Evolutionary conservation across 345 rosid genomes (phyloP), one percentile per base, ranked within the genome.

Genomic region (Hibiscus mutabilis): DNA sequence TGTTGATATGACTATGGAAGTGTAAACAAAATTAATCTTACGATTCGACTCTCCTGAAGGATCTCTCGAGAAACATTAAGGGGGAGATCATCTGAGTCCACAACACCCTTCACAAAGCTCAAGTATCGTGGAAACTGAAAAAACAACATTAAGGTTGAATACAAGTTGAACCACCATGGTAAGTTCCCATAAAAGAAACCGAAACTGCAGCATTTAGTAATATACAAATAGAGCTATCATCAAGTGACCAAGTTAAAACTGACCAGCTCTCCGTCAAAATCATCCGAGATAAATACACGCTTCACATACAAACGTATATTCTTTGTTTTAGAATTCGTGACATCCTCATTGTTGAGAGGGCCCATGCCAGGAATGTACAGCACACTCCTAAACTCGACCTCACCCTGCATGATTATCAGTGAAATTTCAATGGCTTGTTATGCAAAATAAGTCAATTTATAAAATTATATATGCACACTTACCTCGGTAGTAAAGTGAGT

Each of bases 241-340:
- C 40, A 35, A 35, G 46, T 66, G 18, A 21, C 22, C 21, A 53
- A 0, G 14, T 63, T 27, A 76, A 75, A 19, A 70, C 91, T 84
- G 70, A 95, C 99, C 89, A 95, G 85, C 81, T 95, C 99, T 76
- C 99, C 99, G 81, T 96, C 99, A 81, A 96, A 96, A 84, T 96
- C 99, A 84, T 96, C 98, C 19, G 98, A 96, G 82, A 96, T 96
- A 77, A 96, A 96, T 59, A 96, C 99, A 18, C 99, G 91, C 82
- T 96, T 96, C 66, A 96, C 99, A 73, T 89, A 86, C 75, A 92
- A 71, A 1, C 97, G 88, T 56, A 92, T 92, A 68, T 92, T 92
- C 82, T 96, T 96, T 42, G 98, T 87, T 74, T 96, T 96, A 2
- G 99, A 94, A 73, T 91, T 96, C 8, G 84, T 74, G 2, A 89